Conservation (phyloP, 768 basidiomycete genomes). For the Rhizopogon sp. region DNA sequence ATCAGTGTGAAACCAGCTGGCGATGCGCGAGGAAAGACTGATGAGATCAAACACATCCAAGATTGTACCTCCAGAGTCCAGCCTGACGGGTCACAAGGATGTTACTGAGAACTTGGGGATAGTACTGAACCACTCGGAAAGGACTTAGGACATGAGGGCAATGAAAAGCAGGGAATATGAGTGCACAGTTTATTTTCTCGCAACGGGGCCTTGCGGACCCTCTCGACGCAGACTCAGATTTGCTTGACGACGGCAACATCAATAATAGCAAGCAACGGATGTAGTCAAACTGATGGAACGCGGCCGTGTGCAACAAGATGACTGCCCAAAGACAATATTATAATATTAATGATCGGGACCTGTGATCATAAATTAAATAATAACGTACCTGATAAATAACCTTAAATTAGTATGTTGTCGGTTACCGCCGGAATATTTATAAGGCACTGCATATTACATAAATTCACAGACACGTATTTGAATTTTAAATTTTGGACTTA, state of each 20-base stretch:
- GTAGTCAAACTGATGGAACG: not conserved
- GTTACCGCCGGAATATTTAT: no score
- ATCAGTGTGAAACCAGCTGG: slow-evolving; percentile 7
- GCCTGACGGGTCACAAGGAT: not conserved
- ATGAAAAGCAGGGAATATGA: not conserved
- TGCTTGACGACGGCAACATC: slow-evolving; percentile 6
- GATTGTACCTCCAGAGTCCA: not conserved
- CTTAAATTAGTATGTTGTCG: no score
- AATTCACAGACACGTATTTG: no score
- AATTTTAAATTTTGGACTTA: no score
- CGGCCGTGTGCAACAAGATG: no score
- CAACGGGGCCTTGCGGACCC: not conserved
- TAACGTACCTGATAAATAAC: no score
- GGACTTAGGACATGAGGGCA: not conserved
- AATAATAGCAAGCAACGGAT: slow-evolving; percentile 1
- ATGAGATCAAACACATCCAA: slow-evolving; percentile 1
- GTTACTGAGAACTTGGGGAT: no score
- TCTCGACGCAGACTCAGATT: not conserved
- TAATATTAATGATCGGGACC: no score
- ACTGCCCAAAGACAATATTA: no score
- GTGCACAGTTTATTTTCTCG: not conserved
- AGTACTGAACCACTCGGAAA: no score
- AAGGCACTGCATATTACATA: no score
- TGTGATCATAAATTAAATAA: no score
- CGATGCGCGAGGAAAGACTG: slow-evolving; percentile 6